Evolutionary conservation across 768 basidiomycete genomes (phyloP).

Genomic region (Termitomyces sp.): DNA sequence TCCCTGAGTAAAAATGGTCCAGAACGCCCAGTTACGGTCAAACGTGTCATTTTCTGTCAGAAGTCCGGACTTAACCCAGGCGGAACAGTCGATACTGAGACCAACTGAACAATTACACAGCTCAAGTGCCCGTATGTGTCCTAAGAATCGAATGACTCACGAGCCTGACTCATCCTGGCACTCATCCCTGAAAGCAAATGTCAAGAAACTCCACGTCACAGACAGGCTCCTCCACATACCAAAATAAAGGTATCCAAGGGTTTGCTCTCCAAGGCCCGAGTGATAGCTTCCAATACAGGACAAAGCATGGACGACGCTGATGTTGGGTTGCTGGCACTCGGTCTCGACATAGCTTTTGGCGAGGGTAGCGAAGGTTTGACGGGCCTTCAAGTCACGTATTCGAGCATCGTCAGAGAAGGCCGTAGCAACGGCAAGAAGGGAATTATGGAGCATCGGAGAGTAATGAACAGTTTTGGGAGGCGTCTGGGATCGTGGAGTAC

Average conservation of each 20-base stretch:
- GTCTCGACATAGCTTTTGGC: constrained; percentile 42
- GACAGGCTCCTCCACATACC: constrained; percentile 21
- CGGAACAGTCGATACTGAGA: constrained; percentile 48
- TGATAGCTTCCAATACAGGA: constrained; percentile 39
- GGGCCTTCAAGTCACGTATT: constrained; percentile 34
- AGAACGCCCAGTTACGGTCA: constrained; percentile 56
- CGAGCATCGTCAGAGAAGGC: constrained; percentile 39
- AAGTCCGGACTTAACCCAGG: constrained; percentile 47
- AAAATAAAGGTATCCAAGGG: constrained; percentile 41
- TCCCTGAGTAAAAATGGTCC: constrained; percentile 53
- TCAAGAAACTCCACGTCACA: constrained; percentile 4
- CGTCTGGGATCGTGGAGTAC: constrained; percentile 26
- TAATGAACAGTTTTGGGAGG: constrained; percentile 51
- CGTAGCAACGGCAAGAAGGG: constrained; percentile 42
- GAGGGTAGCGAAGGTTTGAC: constrained; percentile 33
- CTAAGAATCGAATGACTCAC: constrained; percentile 29
- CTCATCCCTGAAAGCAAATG: constrained; percentile 39
- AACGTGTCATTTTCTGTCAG: constrained; percentile 47
- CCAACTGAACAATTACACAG: constrained; percentile 35
- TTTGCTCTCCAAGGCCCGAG: constrained; percentile 41
- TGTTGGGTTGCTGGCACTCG: constrained; percentile 39
- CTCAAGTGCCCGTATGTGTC: background rate
- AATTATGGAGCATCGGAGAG: constrained; percentile 70
- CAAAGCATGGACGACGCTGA: constrained; percentile 38
- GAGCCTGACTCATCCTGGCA: constrained; percentile 51